Base-by-base conservation (phyloP, 352 stramenopile genomes). In the Aphanomyces stellatus region DNA sequence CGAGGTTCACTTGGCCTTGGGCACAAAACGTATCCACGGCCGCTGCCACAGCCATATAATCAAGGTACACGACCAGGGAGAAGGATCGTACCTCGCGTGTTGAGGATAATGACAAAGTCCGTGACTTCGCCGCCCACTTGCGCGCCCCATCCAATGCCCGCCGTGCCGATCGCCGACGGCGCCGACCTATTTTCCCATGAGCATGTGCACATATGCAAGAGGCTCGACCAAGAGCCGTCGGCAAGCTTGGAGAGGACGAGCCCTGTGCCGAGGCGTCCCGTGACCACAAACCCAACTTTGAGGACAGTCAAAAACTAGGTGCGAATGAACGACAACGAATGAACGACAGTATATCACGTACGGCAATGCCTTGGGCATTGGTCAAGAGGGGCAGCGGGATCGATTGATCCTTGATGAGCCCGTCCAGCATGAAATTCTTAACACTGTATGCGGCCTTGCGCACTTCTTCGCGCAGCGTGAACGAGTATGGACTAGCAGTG, bases 21-120 rank as follows among this genome's bases (percentile, higher is more conserved):
- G 81, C 84, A 34, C 76, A 87, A 53, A 85, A 98, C 69, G 78
- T 93, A 70, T 86, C 93, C 42, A 95, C 82, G 2, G 86, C 84
- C 43, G 53, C 72, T 75, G 37, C 28, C 31, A 31, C 0, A 64
- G 41, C 31, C 56, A 49, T n/a, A 62, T 55, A 53, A 28, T 46
- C 11, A 37, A 46, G 19, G 7, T 27, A 30, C 13, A 41, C 25
- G 42, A 28, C 19, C 10, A 1, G 28, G 1, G 46, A 69, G n/a
- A 65, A 25, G n/a, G 53, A 30, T 19, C 43, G 49, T 37, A 72
- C 81, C 75, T 56, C 85, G 80, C 4, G 89, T 96, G 78, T 97
- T 97, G 59, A 98, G 85, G 46, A 98, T 88, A 63, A 98, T 89
- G 33, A 98, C 80, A 62, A 97, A 90, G 71, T 98, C 90, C 33